Evolutionary conservation across 495 filamentous ascomycete genomes (phyloP), one percentile per base, ranked within the genome.

Genomic region (Neurospora hispaniola): DNA sequence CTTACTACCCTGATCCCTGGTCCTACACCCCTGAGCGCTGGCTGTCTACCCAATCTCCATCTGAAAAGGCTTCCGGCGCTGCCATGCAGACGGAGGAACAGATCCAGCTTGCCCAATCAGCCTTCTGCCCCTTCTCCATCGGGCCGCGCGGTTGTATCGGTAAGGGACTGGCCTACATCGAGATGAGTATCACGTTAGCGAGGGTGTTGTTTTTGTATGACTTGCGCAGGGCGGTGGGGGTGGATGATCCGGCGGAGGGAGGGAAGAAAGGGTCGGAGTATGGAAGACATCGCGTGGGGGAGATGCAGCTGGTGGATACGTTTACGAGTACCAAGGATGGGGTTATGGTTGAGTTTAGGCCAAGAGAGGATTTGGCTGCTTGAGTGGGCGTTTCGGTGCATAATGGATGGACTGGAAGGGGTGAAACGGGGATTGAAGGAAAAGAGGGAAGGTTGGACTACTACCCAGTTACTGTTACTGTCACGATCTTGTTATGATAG

Each of bases 91-190:
- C 39, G 39, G 39, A 40, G 7, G 18, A 48, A 5, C 79, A 82
- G 23, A 81, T 86, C 0, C 77, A 76, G 2, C 41, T 82, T 23
- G 85, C 86, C 4, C 83, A 82, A 75, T 83, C 83, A 42, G 88
- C 87, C 3, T 90, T 89, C 76, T 84, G 80, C 69, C 85, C 90
- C 1, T 91, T 90, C 75, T 85, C 82, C 4, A 76, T 88, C 54
- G 89, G 90, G 0, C 84, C 86, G 0, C 78, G 88, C 18, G 83
- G 82, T 3, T 91, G 89, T 72, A 86, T 90, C 31, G 90, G 89
- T 2, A 89, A 89, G 76, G 82, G 82, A 0, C 74, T 91, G 70
- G 88, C 88, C 0, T 88, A 86, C 72, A 76, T 86, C 43, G 84
- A 86, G 78, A 82, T 89, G 80, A 82, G 79, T 74, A 82, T 84